These are phyloP conservation scores for Phytophthora europaea DNA, from an alignment of 352 stramenopile genomes.

Conservation along the genomic window DNA sequence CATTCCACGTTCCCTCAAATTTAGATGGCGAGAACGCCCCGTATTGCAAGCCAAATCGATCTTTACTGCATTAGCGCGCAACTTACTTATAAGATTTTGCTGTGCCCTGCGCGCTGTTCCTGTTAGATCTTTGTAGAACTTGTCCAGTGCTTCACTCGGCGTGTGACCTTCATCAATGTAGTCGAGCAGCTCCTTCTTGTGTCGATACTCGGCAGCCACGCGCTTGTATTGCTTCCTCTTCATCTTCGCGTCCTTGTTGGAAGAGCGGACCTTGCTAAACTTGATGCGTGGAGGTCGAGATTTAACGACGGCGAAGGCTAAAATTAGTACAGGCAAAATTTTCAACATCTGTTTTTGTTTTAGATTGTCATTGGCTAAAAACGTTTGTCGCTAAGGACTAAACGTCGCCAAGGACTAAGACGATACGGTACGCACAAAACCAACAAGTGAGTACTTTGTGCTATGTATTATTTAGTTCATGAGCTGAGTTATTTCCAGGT, in stretches of 20 bases:
- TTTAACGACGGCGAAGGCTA: neutral
- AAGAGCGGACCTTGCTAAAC: slow-evolving; percentile 4
- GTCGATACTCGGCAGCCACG: too few relatives aligned
- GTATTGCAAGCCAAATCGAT: neutral
- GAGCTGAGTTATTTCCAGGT: neutral
- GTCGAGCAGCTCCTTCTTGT: neutral
- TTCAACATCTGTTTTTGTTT: too few relatives aligned
- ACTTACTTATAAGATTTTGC: slow-evolving; percentile 5
- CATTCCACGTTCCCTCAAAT: slow-evolving; percentile 1
- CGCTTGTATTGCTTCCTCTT: slow-evolving; percentile 6
- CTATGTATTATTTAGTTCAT: neutral
- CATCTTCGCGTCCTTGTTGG: slow-evolving; percentile 9
- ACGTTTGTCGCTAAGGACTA: too few relatives aligned
- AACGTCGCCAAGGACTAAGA: too few relatives aligned
- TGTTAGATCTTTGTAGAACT: neutral
- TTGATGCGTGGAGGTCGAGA: slow-evolving; percentile 1
- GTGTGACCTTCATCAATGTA: neutral
- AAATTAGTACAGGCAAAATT: too few relatives aligned
- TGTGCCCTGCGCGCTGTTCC: neutral
- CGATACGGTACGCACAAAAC: neutral
- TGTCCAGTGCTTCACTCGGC: neutral
- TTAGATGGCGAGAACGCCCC: neutral
- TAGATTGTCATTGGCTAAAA: too few relatives aligned
- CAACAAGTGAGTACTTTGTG: slow-evolving; percentile 7
- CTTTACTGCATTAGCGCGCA: neutral